Evolutionary conservation across 2,329 filamentous ascomycete species (phyloP), one percentile per base, ranked within the genome.

Genomic region (Clarireedia homoeocarpa): DNA sequence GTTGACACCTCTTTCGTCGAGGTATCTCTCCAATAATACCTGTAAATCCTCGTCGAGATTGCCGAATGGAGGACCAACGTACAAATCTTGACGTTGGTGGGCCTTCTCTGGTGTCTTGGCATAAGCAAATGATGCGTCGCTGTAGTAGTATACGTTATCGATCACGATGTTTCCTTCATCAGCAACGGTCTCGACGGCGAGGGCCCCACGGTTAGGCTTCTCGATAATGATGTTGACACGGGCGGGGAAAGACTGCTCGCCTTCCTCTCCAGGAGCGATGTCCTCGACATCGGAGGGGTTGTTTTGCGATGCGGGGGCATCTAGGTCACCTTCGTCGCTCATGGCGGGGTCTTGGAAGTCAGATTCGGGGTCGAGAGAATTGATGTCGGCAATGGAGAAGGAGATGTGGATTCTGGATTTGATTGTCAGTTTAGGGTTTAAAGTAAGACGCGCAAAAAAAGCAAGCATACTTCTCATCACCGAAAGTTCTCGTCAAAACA

Each of bases 31-130:
- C 71, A 97, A 80, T 66, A 96, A 80, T 53, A 90, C 80, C 78
- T 97, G 92, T 46, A 99, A 82, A 71, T 97, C 92, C 76, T 96
- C 91, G 70, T 99, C 94, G 58, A 99, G 84, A 77, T 89, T 95
- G 74, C 84, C 86, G 72, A 96, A 97, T 55, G 90, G 88, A 59
- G 94, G 94, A 55, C 94, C 94, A 44, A 89, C 86, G 77, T 97
- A 99, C 64, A 91, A 74, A 61, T 84, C 84, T 71, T 87, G 82
- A 68, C 89, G 81, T 66, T 82, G 77, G 79, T 90, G 91, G 63
- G 88, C 83, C 70, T 83, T 80, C 68, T 95, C 90, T 62, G 89
- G 84, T 51, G 80, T 84, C 67, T 85, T 77, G 61, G 87, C 83
- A 70, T 89, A 84, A 44, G 92, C 90, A 62, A 95, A 76, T 57